Evolutionary conservation across 164 flowering plant species (phyloP).

Genomic region (Stephania japonica): DNA sequence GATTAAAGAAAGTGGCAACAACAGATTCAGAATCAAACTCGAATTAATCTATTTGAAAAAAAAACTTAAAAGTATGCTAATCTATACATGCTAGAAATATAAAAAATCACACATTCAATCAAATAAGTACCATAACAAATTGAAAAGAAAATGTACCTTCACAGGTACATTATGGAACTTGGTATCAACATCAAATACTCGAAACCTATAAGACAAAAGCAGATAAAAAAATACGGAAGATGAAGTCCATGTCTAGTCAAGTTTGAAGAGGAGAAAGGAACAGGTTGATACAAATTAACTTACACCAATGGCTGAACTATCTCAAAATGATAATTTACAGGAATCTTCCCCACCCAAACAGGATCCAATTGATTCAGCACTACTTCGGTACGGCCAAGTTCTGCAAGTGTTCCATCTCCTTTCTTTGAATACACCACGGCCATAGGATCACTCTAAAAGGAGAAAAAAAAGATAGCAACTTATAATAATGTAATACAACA

Average conservation of each 20-base stretch:
- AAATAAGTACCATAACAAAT: no score
- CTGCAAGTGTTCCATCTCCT: slow-evolving; percentile 59
- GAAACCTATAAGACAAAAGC: slow-evolving; percentile 41
- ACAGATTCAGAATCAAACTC: not conserved
- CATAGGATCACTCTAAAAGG: slow-evolving; percentile 75
- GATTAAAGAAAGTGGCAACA: not conserved
- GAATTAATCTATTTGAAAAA: no score
- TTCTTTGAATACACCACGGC: slow-evolving; percentile 50
- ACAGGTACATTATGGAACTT: slow-evolving; percentile 52
- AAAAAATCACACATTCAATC: not conserved
- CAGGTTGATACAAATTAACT: slow-evolving; percentile 14
- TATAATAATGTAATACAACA: no score
- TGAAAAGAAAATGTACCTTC: slow-evolving; percentile 37
- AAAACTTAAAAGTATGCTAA: no score
- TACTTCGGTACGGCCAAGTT: slow-evolving; percentile 83
- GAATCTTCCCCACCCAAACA: slow-evolving; percentile 58
- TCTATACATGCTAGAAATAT: no score
- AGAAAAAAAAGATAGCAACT: no score
- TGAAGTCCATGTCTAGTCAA: not conserved
- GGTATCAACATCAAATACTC: slow-evolving; percentile 73
- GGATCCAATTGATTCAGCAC: slow-evolving; percentile 62
- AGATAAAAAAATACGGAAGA: not conserved
- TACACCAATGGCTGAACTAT: slow-evolving; percentile 68
- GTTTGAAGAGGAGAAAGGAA: not conserved
- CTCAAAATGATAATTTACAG: slow-evolving; percentile 67